Conservation (phyloP, 768 basidiomycete species). For the Mycena sanguinolenta region DNA sequence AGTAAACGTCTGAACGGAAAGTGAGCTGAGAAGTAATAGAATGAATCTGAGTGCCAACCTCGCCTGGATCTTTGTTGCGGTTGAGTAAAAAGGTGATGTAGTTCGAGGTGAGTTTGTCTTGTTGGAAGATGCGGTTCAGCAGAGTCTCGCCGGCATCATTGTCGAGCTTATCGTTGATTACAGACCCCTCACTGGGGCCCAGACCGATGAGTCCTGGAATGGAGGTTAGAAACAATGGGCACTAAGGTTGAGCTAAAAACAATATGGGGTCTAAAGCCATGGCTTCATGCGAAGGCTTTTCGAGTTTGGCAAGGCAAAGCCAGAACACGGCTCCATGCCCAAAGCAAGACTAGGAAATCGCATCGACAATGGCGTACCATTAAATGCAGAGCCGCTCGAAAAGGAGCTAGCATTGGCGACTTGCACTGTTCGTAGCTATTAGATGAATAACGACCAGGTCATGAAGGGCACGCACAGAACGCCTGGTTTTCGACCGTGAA, state of each 20-base stretch:
- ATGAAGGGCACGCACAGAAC: constrained; percentile 55
- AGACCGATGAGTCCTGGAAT: constrained; percentile 63
- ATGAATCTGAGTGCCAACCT: constrained; percentile 38
- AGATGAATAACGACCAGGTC: background rate
- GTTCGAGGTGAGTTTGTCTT: constrained; percentile 70
- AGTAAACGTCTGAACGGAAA: constrained; percentile 57
- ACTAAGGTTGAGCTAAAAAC: background rate
- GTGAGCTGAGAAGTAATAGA: background rate
- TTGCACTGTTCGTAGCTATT: constrained; percentile 51
- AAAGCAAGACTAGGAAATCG: background rate
- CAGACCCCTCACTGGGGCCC: constrained; percentile 72
- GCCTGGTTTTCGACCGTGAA: constrained; percentile 61
- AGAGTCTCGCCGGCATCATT: constrained; percentile 62
- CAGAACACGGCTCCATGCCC: background rate
- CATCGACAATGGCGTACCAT: constrained; percentile 29
- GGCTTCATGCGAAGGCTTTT: background rate
- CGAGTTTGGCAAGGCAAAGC: background rate
- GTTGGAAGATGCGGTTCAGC: constrained; percentile 74
- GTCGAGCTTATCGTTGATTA: constrained; percentile 52
- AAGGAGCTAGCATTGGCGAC: constrained; percentile 44
- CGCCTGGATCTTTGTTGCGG: constrained; percentile 54
- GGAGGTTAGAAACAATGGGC: constrained; percentile 34
- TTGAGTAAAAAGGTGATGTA: constrained; percentile 75
- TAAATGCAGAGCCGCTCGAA: constrained; percentile 22
- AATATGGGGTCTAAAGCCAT: background rate